phyloP scores from a whole-genome alignment of 371 early-diverging fungal species.

The Mortierella sp. region DNA sequence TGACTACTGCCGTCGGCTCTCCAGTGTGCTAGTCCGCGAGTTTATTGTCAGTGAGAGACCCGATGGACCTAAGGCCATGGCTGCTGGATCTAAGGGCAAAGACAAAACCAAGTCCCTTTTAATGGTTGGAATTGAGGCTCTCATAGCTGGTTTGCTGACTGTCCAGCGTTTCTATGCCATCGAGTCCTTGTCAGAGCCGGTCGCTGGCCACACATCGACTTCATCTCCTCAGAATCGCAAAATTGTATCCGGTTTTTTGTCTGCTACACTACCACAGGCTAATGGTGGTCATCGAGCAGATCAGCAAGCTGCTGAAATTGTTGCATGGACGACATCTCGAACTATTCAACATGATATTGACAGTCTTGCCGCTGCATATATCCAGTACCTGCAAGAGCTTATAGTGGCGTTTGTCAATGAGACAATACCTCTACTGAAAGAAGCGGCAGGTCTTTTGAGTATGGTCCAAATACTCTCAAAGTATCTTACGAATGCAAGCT shows the following conservation, averaged over 20 bases:
- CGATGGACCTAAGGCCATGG: conserved; percentile 47
- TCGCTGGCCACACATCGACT: neutral
- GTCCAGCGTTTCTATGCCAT: conserved; percentile 34
- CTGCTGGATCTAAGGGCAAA: conserved; percentile 54
- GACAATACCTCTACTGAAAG: conserved; percentile 48
- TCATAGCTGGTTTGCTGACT: conserved; percentile 41
- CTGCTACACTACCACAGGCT: conserved; percentile 46
- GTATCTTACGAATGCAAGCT: conserved; percentile 23
- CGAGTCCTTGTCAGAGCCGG: neutral
- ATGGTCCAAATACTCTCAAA: conserved; percentile 45
- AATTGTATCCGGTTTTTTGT: conserved; percentile 35
- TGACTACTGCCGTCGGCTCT: conserved; percentile 49
- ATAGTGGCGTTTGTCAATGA: conserved; percentile 44
- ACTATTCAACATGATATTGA: conserved; percentile 40
- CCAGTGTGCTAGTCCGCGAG: conserved; percentile 42
- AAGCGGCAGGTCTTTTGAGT: conserved; percentile 38
- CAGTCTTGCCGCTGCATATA: conserved; percentile 43
- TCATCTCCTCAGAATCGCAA: conserved; percentile 6
- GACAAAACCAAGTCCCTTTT: conserved; percentile 51
- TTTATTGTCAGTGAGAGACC: conserved; percentile 41
- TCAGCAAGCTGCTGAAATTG: conserved; percentile 36
- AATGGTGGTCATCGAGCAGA: conserved; percentile 38
- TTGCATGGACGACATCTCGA: conserved; percentile 53
- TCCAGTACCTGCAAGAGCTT: conserved; percentile 37
- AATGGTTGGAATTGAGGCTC: conserved; percentile 52